Percentiles rank a stretch among this genome's conserved stretches.
phyloP scores from a whole-genome alignment of 2,329 filamentous ascomycete genomes.

The Aspergillus phoenicis region DNA sequence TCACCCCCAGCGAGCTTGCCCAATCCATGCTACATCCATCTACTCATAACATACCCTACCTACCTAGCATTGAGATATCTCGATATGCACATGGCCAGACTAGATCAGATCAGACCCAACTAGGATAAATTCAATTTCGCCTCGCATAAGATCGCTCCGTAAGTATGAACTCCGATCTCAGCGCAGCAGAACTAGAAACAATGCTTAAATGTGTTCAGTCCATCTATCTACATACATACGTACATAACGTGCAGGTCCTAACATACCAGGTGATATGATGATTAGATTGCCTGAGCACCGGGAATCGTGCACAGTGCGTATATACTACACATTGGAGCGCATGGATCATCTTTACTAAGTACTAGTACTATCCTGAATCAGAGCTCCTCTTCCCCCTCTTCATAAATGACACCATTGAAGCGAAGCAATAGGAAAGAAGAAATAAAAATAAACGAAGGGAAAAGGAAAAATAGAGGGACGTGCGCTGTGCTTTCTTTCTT shows the following conservation, averaged over 20 bases:
- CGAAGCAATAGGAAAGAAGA: background rate
- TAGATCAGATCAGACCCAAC: too few relatives aligned
- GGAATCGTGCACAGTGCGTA: too few relatives aligned
- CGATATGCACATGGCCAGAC: background rate
- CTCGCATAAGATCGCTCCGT: slow-evolving; percentile 12
- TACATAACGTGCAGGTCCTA: too few relatives aligned
- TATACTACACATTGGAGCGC: too few relatives aligned
- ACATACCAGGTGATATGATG: too few relatives aligned
- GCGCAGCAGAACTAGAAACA: background rate
- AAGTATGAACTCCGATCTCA: slow-evolving; percentile 4
- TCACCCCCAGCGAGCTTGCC: too few relatives aligned
- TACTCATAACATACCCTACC: background rate
- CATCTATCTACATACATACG: background rate
- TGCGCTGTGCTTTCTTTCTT: background rate
- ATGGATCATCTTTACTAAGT: too few relatives aligned
- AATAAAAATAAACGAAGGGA: too few relatives aligned
- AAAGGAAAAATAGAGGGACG: slow-evolving; percentile 4
- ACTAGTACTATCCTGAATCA: background rate
- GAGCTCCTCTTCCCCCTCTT: background rate
- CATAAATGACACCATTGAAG: slow-evolving; percentile 5
- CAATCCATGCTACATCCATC: background rate
- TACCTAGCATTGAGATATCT: background rate
- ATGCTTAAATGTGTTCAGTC: slow-evolving; percentile 6
- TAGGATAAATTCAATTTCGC: too few relatives aligned
- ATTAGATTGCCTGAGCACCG: too few relatives aligned